Evolutionary conservation across 345 rosid genomes (phyloP).

Genomic region (Melastoma malabathricum): DNA sequence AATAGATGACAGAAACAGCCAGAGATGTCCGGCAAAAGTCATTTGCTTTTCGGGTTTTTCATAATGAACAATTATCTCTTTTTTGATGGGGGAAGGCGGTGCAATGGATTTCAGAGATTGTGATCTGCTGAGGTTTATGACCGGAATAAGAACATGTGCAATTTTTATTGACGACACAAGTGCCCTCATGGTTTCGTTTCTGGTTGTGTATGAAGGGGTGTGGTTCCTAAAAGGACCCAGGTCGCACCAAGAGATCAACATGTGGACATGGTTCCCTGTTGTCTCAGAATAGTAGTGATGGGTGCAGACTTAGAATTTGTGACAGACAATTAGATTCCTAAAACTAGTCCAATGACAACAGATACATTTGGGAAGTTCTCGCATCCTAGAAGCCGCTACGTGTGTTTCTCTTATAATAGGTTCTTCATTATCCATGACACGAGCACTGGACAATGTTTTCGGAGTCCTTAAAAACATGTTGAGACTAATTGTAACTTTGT

Average conservation of each 20-base stretch:
- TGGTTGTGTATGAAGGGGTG: constrained; percentile 68
- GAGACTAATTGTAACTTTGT: background rate
- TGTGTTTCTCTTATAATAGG: constrained; percentile 9
- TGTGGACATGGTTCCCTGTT: too few species aligned
- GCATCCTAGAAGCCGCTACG: constrained; percentile 10
- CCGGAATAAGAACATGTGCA: constrained; percentile 74
- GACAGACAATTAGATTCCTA: constrained; percentile 63
- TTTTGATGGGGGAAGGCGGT: constrained; percentile 92
- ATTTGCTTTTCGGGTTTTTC: constrained; percentile 68
- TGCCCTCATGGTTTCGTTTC: constrained; percentile 90
- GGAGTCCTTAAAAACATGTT: background rate
- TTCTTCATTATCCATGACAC: constrained; percentile 7
- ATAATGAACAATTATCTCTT: constrained; percentile 81
- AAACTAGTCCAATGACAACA: constrained; percentile 75
- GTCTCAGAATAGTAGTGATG: constrained; percentile 61
- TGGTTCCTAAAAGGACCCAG: constrained; percentile 40
- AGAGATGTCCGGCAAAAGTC: constrained; percentile 86
- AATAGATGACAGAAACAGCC: constrained; percentile 94
- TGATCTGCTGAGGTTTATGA: constrained; percentile 95
- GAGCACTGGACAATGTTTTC: constrained; percentile 6
- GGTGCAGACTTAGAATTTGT: constrained; percentile 74
- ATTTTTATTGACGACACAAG: constrained; percentile 85
- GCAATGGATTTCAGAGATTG: constrained; percentile 86
- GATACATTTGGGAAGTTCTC: constrained; percentile 42
- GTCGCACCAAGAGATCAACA: constrained; percentile 42